Base-by-base conservation (phyloP, 768 basidiomycete genomes). In the Hericium erinaceus region DNA sequence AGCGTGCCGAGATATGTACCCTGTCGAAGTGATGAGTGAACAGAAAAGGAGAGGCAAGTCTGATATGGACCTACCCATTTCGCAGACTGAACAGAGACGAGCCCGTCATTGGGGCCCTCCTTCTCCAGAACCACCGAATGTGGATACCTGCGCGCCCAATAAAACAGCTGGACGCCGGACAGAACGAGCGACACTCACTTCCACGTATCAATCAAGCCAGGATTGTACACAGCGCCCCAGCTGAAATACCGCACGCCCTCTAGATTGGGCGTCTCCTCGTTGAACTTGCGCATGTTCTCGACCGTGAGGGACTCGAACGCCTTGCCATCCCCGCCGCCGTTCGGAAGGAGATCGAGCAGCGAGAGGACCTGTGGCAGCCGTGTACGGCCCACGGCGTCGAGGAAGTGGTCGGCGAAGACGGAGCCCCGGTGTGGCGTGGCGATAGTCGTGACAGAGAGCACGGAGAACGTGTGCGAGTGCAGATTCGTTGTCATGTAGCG, bases 1-100 rank as follows among this genome's bases (percentile, higher is more conserved):
- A 99, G 75, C 2, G 95, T 98, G n/a, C 94, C 97, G 53, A 92
- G 80, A 67, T 98, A 98, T 16, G 87, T 92, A 39, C 97, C 97
- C 87, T 88, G 64, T 1, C 53, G n/a, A 13, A 6, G 26, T 12
- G 10, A 18, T n/a, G 10, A 48, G 37, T 38, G 22, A 39, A 41
- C 18, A 58, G 39, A 33, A 8, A 22, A 24, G 67, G 22, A 24
- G 67, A n/a, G 58, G 52, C 22, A 24, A 26, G 53, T 33, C 33
- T 2, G 33, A 33, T 7, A 33, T 33, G 33, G 37, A 54, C 73
- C 40, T 56, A 81, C 84, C 93, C 95, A 95, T 77, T 85, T 83
- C 2, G 93, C 84, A 4, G 91, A 92, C 59, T 85, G 75, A 48
- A 95, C 83, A 49, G 86, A 88, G 49, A 99, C 95, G 50, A 99